These are phyloP conservation scores for Fragaria vesca DNA, from an alignment of 306 rosid genomes.

Conservation along the genomic window DNA sequence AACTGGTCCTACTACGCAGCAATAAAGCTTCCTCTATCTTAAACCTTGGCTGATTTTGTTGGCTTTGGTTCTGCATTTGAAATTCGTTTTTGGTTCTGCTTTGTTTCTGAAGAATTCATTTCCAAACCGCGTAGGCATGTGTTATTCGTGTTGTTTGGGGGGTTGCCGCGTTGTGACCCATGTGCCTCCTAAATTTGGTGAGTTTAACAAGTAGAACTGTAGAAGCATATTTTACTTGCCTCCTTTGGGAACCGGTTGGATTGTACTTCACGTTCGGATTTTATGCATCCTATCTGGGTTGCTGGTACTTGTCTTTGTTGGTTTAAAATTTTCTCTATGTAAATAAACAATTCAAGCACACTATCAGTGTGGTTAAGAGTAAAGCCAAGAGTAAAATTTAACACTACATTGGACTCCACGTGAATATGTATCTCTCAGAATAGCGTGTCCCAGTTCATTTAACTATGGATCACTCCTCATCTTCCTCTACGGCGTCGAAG, in stretches of 20 bases:
- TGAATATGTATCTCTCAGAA: constrained; percentile 16
- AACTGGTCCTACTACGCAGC: not conserved
- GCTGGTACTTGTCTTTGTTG: not conserved
- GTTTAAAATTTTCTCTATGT: not conserved
- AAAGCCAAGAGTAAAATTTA: not conserved
- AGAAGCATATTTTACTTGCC: not conserved
- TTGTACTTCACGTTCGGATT: not conserved
- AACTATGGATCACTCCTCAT: not conserved
- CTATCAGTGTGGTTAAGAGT: not conserved
- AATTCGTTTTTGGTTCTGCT: not conserved
- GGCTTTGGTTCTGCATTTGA: not conserved
- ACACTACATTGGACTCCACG: constrained; percentile 12
- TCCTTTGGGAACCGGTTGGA: not conserved
- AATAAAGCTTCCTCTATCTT: not conserved
- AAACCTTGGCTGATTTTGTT: not conserved
- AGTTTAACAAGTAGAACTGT: not conserved
- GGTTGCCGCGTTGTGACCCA: not conserved
- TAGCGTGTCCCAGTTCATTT: constrained; percentile 13
- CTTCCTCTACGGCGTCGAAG: not conserved
- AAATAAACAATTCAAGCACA: not conserved
- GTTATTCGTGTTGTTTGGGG: not conserved
- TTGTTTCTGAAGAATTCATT: not conserved
- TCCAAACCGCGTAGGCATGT: constrained; percentile 1
- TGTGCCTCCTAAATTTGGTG: not conserved
- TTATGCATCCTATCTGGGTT: not conserved